Conservation (phyloP, 2,329 filamentous ascomycete species). For the Xylogone sp. region DNA sequence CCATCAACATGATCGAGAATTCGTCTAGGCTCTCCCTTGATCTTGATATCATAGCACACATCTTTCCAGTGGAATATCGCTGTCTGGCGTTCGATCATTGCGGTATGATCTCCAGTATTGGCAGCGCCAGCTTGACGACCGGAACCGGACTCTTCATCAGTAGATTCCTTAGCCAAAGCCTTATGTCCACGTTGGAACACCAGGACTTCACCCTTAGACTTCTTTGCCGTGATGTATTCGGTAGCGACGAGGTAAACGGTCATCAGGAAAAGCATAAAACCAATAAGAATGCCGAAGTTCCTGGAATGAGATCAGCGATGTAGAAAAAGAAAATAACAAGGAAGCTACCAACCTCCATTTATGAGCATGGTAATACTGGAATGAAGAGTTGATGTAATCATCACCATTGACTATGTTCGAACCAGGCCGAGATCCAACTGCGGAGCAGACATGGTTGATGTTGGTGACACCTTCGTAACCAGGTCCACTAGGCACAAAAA, state of each 20-base stretch:
- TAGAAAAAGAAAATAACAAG: neutral
- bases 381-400: conserved; percentile 48
- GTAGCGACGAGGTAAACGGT: conserved; percentile 56
- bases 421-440: conserved; percentile 53
- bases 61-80: conserved; percentile 24
- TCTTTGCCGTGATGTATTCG: conserved; percentile 59
- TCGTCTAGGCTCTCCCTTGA: conserved; percentile 54
- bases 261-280: conserved; percentile 59
- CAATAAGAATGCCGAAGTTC: conserved; percentile 66
- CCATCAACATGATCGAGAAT: conserved; percentile 66
- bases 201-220: conserved; percentile 72
- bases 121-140: neutral
- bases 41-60: conserved; percentile 69
- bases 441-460: conserved; percentile 44
- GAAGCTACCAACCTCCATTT: conserved; percentile 50
- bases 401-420: conserved; percentile 50
- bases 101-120: conserved; percentile 1
- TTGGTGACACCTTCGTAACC: conserved; percentile 4
- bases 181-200: conserved; percentile 67
- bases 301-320: conserved; percentile 2
- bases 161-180: conserved; percentile 19
- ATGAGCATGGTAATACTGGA: conserved; percentile 53
- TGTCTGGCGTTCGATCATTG: conserved; percentile 16
- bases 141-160: conserved; percentile 3
- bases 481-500: conserved; percentile 15